These are phyloP conservation scores for Saccharomyces hybrid DNA, from an alignment of 1,139 yeast species.

Conservation along the genomic window DNA sequence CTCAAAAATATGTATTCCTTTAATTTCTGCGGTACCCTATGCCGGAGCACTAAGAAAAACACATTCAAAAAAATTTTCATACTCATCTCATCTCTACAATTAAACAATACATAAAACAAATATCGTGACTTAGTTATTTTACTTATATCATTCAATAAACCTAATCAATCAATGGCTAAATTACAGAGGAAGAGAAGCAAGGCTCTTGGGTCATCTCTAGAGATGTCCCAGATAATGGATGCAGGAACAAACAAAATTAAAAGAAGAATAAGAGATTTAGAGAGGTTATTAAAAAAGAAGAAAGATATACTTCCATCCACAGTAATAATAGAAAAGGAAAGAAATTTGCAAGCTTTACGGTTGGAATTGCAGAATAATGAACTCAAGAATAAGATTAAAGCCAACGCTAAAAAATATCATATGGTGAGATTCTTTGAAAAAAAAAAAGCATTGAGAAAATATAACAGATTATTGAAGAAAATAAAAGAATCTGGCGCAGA, in stretches of 20 bases:
- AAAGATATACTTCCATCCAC: slow-evolving; percentile 65
- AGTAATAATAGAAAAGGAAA: slow-evolving; percentile 71
- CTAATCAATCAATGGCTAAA: slow-evolving; percentile 5
- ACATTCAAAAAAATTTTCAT: not conserved
- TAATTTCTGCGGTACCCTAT: not conserved
- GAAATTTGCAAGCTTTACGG: slow-evolving; percentile 70
- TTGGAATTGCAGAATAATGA: slow-evolving; percentile 56
- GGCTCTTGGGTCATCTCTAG: slow-evolving; percentile 24
- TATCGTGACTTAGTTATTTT: not conserved
- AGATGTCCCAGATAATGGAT: slow-evolving; percentile 31
- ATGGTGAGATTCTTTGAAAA: slow-evolving; percentile 90
- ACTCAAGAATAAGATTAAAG: slow-evolving; percentile 44
- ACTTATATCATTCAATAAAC: not conserved
- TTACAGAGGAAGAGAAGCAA: slow-evolving; percentile 13
- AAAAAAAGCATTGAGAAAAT: slow-evolving; percentile 74
- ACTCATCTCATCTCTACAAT: not conserved
- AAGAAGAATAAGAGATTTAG: slow-evolving; percentile 81
- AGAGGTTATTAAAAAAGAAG: slow-evolving; percentile 50
- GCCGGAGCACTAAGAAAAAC: not conserved
- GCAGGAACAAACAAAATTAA: slow-evolving; percentile 47
- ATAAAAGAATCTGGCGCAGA: slow-evolving; percentile 20
- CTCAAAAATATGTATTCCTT: not conserved
- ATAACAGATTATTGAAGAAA: slow-evolving; percentile 54
- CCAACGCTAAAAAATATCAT: slow-evolving; percentile 72
- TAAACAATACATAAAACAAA: not conserved